Evolutionary conservation across 352 stramenopile species (phyloP).

Genomic region (Globisporangium echinulatum): DNA sequence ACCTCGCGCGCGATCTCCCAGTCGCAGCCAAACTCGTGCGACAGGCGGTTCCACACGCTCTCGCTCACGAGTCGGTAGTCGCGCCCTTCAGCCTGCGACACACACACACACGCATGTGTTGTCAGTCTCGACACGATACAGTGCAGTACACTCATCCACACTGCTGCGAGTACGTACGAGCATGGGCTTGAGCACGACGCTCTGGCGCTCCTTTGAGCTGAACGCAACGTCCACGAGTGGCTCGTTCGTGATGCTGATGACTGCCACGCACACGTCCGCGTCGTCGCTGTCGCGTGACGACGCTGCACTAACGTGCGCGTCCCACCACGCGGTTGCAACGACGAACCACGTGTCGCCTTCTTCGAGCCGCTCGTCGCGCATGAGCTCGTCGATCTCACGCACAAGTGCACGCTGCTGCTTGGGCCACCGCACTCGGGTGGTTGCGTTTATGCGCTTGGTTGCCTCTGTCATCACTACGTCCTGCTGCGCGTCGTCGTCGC

Average conservation of each 20-base stretch:
- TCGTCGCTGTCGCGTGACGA: constrained; percentile 8
- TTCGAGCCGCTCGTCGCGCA: constrained; percentile 27
- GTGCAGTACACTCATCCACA: too few species aligned
- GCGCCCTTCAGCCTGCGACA: constrained; percentile 32
- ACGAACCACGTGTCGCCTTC: constrained; percentile 63
- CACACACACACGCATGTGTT: neutral
- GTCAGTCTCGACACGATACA: too few species aligned
- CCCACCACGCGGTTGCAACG: constrained; percentile 51
- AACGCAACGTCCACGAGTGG: constrained; percentile 38
- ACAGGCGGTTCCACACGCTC: constrained; percentile 61
- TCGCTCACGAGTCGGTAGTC: constrained; percentile 69
- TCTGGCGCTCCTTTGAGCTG: constrained; percentile 33
- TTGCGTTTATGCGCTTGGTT: neutral
- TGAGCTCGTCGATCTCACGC: constrained; percentile 16
- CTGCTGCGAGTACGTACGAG: constrained; percentile 23
- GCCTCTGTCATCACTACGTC: neutral
- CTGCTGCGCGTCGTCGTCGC: neutral
- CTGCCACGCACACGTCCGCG: neutral
- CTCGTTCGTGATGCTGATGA: constrained; percentile 23
- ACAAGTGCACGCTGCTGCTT: constrained; percentile 5
- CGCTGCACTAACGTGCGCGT: constrained; percentile 14
- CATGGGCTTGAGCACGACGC: constrained; percentile 49
- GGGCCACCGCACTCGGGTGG: neutral
- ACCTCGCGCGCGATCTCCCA: constrained; percentile 68
- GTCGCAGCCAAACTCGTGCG: constrained; percentile 54